Base-by-base conservation (phyloP, 2,329 filamentous ascomycete genomes). In the Ascochyta viciae-villosae region DNA sequence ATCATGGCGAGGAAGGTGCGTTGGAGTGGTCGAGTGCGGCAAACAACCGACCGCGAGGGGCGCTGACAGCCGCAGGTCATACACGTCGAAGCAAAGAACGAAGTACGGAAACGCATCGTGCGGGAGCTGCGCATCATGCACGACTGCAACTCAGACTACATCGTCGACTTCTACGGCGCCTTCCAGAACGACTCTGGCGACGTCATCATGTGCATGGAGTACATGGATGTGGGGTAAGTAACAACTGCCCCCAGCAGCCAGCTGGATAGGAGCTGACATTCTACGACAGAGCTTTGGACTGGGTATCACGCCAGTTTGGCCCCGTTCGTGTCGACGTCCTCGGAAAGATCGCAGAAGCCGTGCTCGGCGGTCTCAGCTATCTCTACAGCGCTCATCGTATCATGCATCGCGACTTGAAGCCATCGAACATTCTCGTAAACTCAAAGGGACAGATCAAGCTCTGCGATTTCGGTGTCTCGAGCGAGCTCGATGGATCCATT, bases 131-230 rank as follows among this genome's bases (percentile, higher is more conserved):
- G 97, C 74, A 97, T 99, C 65, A 98, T 98, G 88, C 93, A 97
- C 74, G 92, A 96, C 71, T 99, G 95, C 78, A 95, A 96, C 72
- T 97, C 91, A 22, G 91, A 95, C 58, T 93, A 96, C 76, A 98
- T 99, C 71, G 95, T 99, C 58, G 96, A 90, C 50, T 99, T 97
- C 77, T 98, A 98, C 72, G 95, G 95, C 58, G 95, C 95, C 34
- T 99, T 98, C 74, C 85, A 98, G 72, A 98, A 96, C 74, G 91
- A 96, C 72, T 92, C 92, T 60, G 94, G 96, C 73, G 95, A 99
- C 79, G 96, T 99, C 56, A 96, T 98, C 67, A 94, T 99, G 89
- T 99, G 95, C 77, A 99, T 99, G 95, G 95, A 99, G 77, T 98
- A 99, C 75, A 96, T 96, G 92, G 95, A 99, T 78, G 92, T 94